These are phyloP conservation scores for Ilyonectria mors-panacis DNA, from an alignment of 2,329 filamentous ascomycete genomes.

Conservation along the genomic window DNA sequence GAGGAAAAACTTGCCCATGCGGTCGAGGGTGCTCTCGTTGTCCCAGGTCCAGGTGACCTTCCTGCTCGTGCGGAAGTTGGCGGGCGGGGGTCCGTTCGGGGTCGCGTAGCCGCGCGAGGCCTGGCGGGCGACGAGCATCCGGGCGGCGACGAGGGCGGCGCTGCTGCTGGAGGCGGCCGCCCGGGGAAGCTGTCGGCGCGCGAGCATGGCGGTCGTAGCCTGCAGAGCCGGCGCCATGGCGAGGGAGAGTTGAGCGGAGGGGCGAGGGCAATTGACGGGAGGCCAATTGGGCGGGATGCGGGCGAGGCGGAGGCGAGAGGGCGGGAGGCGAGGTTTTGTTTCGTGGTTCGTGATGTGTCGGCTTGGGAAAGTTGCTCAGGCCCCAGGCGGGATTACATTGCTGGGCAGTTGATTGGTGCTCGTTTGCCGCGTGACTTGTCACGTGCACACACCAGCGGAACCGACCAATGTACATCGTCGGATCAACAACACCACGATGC, in stretches of 20 bases:
- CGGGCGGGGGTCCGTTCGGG: slow-evolving; percentile 83
- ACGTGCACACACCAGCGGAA: slow-evolving; percentile 46
- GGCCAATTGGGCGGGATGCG: slow-evolving; percentile 44
- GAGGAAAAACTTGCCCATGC: slow-evolving; percentile 93
- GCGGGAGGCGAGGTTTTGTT: slow-evolving; percentile 48
- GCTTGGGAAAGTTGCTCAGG: slow-evolving; percentile 51
- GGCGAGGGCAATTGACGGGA: slow-evolving; percentile 47
- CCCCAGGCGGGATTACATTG: slow-evolving; percentile 61
- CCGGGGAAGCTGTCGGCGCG: slow-evolving; percentile 54
- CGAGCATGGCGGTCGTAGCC: slow-evolving; percentile 53
- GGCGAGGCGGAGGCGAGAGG: slow-evolving; percentile 35
- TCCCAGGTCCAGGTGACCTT: slow-evolving; percentile 86
- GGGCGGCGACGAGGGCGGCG: slow-evolving; percentile 36
- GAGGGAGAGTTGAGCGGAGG: slow-evolving; percentile 32
- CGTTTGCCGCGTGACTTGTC: slow-evolving; percentile 42
- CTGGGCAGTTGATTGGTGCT: slow-evolving; percentile 55
- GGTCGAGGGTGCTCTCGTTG: slow-evolving; percentile 83
- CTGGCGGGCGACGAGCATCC: slow-evolving; percentile 44
- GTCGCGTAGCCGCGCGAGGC: slow-evolving; percentile 69
- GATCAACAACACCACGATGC: not conserved
- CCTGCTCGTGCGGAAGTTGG: slow-evolving; percentile 83
- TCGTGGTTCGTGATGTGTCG: slow-evolving; percentile 42
- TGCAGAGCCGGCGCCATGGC: slow-evolving; percentile 54
- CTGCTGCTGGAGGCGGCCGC: slow-evolving; percentile 30
- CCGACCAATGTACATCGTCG: slow-evolving; percentile 6